Conservation (phyloP, 805 yeast genomes). For the Jamesozyma spencerorum region DNA sequence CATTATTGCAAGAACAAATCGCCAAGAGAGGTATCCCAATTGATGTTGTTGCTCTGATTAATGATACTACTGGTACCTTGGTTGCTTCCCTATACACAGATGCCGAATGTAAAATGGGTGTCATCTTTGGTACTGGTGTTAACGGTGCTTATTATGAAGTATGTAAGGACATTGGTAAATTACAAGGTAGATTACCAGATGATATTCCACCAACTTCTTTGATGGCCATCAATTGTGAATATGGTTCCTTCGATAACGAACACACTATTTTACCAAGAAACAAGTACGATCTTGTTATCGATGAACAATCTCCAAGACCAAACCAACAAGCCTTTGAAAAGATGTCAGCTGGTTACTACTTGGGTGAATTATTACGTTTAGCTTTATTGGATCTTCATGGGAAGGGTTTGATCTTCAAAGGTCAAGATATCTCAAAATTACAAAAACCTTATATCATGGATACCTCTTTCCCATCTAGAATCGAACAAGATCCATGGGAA, state of each 20-base stretch:
- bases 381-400: constrained; percentile 62
- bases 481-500: constrained; percentile 85
- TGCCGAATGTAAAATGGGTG: constrained; percentile 83
- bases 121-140: constrained; percentile 95
- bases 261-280: constrained; percentile 79
- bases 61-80: constrained; percentile 94
- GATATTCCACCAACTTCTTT: constrained; percentile 58
- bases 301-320: constrained; percentile 85
- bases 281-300: constrained; percentile 73
- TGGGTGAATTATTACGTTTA: constrained; percentile 85
- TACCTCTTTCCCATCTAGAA: constrained; percentile 75
- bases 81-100: constrained; percentile 93
- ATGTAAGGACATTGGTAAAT: constrained; percentile 65
- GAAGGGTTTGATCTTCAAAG: constrained; percentile 56
- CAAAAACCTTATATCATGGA: constrained; percentile 65
- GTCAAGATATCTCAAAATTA: constrained; percentile 59
- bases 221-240: constrained; percentile 97
- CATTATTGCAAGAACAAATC: constrained; percentile 75
- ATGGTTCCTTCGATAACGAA: constrained; percentile 95
- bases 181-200: constrained; percentile 55
- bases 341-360: constrained; percentile 93
- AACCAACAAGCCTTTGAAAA: constrained; percentile 94
- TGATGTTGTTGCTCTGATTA: constrained; percentile 82
- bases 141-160: constrained; percentile 92
- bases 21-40: constrained; percentile 60